phyloP scores from a whole-genome alignment of 352 stramenopile species.

The Pythium scleroteichum region DNA sequence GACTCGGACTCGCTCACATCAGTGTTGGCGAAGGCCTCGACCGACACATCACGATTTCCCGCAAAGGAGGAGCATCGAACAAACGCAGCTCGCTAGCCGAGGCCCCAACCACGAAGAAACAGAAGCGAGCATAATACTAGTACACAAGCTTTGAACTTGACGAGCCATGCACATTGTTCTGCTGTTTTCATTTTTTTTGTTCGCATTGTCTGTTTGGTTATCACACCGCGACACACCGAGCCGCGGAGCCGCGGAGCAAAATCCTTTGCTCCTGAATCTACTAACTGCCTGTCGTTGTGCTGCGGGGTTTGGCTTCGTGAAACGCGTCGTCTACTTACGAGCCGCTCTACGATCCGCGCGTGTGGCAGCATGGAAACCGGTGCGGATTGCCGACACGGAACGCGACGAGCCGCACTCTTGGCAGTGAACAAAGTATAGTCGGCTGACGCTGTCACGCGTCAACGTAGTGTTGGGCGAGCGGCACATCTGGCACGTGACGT shows the following conservation, averaged over 20 bases:
- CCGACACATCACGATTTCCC: constrained; percentile 72
- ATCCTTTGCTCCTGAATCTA: constrained; percentile 1
- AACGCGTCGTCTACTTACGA: constrained; percentile 60
- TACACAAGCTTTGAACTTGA: background rate
- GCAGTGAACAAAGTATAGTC: constrained; percentile 99
- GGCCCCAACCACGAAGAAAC: constrained; percentile 33
- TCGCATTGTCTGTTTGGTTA: constrained; percentile 1
- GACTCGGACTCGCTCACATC: constrained; percentile 69
- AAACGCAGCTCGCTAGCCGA: constrained; percentile 13
- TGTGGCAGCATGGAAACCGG: constrained; percentile 97
- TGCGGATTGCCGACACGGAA: constrained; percentile 97
- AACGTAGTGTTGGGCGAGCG: constrained; percentile 97
- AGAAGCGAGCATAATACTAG: constrained; percentile 25
- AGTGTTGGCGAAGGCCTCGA: constrained; percentile 71
- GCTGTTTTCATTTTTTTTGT: background rate
- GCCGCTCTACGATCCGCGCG: constrained; percentile 83
- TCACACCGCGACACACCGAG: background rate
- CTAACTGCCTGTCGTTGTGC: background rate
- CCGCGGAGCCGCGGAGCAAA: too few species aligned
- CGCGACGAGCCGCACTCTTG: constrained; percentile 96
- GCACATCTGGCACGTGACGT: constrained; percentile 99
- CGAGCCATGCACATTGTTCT: background rate
- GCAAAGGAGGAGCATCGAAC: constrained; percentile 16
- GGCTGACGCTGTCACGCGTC: constrained; percentile 94
- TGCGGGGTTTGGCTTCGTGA: too few species aligned